A percentile compares a stretch with the other conserved stretches of the same genome.
Conservation (phyloP, 129 eudicot genomes). For the Rutidosis leptorrhynchoides region DNA sequence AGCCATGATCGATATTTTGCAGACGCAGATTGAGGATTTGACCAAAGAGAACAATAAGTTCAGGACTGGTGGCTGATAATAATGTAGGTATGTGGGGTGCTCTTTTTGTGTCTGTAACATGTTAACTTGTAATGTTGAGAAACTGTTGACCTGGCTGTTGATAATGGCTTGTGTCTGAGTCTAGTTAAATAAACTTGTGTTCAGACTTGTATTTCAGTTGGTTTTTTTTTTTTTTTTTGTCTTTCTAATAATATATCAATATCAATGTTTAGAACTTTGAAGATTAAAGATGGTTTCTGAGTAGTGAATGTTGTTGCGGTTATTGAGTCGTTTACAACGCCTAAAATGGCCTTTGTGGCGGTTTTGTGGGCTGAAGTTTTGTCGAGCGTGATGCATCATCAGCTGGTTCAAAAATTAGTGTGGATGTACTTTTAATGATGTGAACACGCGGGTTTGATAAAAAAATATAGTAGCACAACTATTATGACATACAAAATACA, state of each 20-base stretch:
- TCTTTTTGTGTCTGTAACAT: constrained; percentile 3
- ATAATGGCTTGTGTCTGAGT: constrained; percentile 26
- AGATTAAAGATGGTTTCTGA: constrained; percentile 26
- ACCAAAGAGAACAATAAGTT: constrained; percentile 63
- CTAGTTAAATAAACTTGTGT: constrained; percentile 27
- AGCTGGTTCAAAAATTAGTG: too few species aligned
- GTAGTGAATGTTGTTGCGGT: constrained; percentile 12
- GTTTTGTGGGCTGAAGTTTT: too few species aligned
- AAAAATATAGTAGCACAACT: too few species aligned
- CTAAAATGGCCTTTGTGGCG: too few species aligned
- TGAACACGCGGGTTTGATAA: too few species aligned
- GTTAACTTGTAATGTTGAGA: constrained; percentile 15
- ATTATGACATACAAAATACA: too few species aligned
- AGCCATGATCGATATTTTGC: constrained; percentile 87
- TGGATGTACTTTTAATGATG: too few species aligned
- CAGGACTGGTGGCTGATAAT: constrained; percentile 42
- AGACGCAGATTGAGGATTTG: constrained; percentile 61
- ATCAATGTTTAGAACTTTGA: constrained; percentile 20
- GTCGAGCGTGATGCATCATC: constrained; percentile 15
- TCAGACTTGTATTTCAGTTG: constrained; percentile 18
- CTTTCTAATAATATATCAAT: too few species aligned
- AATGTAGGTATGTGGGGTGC: constrained; percentile 7
- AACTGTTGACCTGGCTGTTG: too few species aligned
- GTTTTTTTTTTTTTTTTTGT: not conserved
- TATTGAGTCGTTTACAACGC: not conserved